Conservation (phyloP, 1,139 yeast genomes). For the Hyphopichia buzzinii region DNA sequence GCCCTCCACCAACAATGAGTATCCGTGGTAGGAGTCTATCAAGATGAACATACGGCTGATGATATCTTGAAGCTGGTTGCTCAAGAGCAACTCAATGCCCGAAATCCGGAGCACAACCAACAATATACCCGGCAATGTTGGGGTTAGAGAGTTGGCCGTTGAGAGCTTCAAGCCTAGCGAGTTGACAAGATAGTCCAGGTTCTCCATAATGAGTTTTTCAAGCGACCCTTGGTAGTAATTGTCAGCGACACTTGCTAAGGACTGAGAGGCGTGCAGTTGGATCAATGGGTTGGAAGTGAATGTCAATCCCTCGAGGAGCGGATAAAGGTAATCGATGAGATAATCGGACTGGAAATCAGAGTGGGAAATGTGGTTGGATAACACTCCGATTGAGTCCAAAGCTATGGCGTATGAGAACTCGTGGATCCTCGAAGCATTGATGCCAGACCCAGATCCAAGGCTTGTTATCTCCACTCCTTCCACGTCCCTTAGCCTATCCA, state of each 20-base stretch:
- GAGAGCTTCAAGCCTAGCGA: conserved; percentile 66
- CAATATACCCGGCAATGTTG: conserved; percentile 69
- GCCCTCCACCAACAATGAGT: conserved; percentile 66
- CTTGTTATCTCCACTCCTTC: conserved; percentile 2
- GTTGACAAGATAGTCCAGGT: conserved; percentile 80
- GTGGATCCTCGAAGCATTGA: conserved; percentile 8
- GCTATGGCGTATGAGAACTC: conserved; percentile 30
- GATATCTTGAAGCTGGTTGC: conserved; percentile 66
- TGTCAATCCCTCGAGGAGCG: conserved; percentile 36
- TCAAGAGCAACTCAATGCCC: conserved; percentile 56
- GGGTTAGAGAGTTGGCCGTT: conserved; percentile 62
- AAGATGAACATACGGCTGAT: conserved; percentile 71
- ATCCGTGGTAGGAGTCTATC: conserved; percentile 83
- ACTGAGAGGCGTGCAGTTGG: conserved; percentile 29
- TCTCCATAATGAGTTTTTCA: conserved; percentile 53
- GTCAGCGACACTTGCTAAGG: conserved; percentile 41
- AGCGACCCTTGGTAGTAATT: conserved; percentile 59
- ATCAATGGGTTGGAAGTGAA: conserved; percentile 24
- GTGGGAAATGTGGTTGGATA: conserved; percentile 21
- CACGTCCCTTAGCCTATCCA: conserved; percentile 14
- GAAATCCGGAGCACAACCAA: conserved; percentile 66
- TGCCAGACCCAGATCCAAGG: neutral
- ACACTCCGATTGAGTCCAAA: conserved; percentile 27
- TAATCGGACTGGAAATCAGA: conserved; percentile 31
- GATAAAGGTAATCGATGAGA: conserved; percentile 31